Conservation (phyloP, 768 basidiomycete species). For the Nidularia pulvinata region DNA sequence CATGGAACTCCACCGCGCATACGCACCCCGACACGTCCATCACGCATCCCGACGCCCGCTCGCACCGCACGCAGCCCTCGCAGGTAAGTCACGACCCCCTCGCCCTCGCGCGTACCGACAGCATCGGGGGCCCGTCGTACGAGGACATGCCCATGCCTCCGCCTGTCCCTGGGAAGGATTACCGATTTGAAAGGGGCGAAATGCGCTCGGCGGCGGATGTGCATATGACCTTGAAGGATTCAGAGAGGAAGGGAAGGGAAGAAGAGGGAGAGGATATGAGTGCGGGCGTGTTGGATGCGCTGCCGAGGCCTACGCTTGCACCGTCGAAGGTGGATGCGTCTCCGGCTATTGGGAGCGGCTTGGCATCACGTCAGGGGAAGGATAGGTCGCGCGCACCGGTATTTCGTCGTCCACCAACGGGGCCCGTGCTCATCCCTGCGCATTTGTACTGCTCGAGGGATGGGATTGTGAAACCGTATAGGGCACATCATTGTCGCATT, state of each 20-base stretch:
- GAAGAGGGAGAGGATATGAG: not conserved
- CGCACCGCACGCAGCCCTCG: conserved; percentile 5
- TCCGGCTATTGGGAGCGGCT: no score
- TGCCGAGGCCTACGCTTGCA: conserved; percentile 3
- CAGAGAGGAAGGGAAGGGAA: not conserved
- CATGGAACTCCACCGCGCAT: not conserved
- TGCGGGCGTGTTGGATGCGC: conserved; percentile 9
- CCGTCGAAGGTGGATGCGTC: no score
- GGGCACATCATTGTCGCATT: conserved; percentile 78
- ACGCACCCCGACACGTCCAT: conserved; percentile 4
- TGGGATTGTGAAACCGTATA: conserved; percentile 66
- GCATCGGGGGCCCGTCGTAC: conserved; percentile 40
- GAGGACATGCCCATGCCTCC: conserved; percentile 25
- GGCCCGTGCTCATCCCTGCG: conserved; percentile 53
- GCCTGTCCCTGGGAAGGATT: not conserved
- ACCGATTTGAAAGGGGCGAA: conserved; percentile 6
- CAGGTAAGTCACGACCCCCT: no score
- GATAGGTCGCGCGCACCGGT: conserved; percentile 14
- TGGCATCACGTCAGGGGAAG: not conserved
- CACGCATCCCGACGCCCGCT: conserved; percentile 2
- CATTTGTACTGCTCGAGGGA: conserved; percentile 69
- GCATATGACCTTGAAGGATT: not conserved
- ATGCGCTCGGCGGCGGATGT: conserved; percentile 3
- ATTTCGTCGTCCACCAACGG: conserved; percentile 29
- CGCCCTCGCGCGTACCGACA: conserved; percentile 9